Conservation (phyloP, 257 asterid genomes). For the Solanum chmielewskii region DNA sequence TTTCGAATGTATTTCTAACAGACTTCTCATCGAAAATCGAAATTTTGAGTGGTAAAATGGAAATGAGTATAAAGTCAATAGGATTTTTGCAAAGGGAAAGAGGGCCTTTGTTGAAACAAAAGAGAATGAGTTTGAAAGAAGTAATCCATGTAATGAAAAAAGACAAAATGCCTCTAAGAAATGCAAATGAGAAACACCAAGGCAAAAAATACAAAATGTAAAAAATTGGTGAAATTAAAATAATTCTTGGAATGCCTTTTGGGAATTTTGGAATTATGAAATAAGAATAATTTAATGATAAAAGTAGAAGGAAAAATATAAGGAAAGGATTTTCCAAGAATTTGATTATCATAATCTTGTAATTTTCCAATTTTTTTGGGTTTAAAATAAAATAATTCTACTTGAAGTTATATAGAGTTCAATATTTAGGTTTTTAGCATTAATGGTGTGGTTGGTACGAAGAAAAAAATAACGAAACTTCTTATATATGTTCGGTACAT, state of each 20-base stretch:
- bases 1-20: neutral
- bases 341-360: neutral
- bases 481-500: neutral
- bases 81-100: neutral
- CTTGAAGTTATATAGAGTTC: neutral
- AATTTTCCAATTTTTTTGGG: neutral
- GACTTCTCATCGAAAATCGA: neutral
- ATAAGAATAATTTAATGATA: neutral
- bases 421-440: neutral
- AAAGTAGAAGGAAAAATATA: neutral
- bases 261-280: neutral
- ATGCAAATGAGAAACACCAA: neutral
- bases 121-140: neutral
- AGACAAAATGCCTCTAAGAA: neutral
- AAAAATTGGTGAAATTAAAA: neutral
- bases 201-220: neutral
- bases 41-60: neutral
- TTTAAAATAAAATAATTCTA: neutral
- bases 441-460: neutral
- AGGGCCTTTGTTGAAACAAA: neutral
- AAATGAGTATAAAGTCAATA: neutral
- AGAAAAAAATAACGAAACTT: too few species aligned
- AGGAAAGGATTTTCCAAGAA: neutral
- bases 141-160: neutral
- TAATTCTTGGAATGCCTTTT: neutral